Conservation (phyloP, 257 asterid species). For the Paraleonurus japonicus region DNA sequence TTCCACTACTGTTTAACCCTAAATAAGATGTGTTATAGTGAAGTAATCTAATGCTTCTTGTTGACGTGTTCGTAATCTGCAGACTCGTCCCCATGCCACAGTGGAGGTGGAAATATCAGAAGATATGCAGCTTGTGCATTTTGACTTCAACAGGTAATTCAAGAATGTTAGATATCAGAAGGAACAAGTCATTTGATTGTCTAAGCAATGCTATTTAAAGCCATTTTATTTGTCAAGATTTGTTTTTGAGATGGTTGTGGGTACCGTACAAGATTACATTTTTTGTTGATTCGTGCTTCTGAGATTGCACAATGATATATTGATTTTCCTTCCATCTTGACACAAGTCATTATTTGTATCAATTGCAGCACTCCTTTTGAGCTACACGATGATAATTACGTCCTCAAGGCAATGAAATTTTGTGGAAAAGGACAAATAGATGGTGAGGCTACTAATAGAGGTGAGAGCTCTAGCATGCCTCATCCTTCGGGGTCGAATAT, state of each 20-base stretch:
- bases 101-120: constrained; percentile 99
- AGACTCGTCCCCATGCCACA: constrained; percentile 99
- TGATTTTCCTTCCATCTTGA: background rate
- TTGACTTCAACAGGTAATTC: constrained; percentile 85
- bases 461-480: constrained; percentile 69
- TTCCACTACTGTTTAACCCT: constrained; percentile 13
- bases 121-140: constrained; percentile 99
- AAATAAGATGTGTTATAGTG: background rate
- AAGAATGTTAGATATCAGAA: background rate
- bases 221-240: background rate
- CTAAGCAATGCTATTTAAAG: background rate
- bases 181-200: background rate
- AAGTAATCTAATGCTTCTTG: constrained; percentile 16
- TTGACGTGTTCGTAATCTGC: constrained; percentile 23
- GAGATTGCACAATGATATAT: background rate
- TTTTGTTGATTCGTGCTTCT: background rate
- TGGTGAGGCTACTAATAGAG: constrained; percentile 37
- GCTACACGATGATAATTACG: constrained; percentile 90
- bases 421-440: constrained; percentile 48
- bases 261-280: background rate
- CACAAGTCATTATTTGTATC: background rate
- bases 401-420: constrained; percentile 90
- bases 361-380: constrained; percentile 90
- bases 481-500: constrained; percentile 41
- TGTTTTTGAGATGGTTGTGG: too few relatives aligned